phyloP scores from a whole-genome alignment of 164 flowering plant genomes.

The Stephania japonica region DNA sequence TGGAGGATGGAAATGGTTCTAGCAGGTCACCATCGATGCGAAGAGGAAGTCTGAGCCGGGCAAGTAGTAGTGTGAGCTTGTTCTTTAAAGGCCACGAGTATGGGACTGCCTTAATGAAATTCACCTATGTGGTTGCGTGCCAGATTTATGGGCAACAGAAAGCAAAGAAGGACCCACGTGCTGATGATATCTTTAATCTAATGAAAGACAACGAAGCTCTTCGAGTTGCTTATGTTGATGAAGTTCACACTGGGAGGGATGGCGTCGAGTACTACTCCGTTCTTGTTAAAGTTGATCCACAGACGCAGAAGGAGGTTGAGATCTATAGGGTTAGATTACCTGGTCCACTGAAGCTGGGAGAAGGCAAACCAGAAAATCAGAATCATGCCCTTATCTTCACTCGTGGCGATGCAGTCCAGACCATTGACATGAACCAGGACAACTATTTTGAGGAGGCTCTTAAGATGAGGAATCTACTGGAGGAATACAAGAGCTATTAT shows the following conservation, averaged over 20 bases:
- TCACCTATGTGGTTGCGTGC: slow-evolving; percentile 82
- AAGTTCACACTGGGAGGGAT: slow-evolving; percentile 55
- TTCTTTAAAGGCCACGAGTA: slow-evolving; percentile 68
- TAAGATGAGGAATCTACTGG: slow-evolving; percentile 86
- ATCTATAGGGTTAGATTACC: slow-evolving; percentile 79
- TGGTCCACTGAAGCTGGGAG: slow-evolving; percentile 86
- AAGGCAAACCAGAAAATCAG: slow-evolving; percentile 97
- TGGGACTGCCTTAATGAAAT: slow-evolving; percentile 80
- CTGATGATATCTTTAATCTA: slow-evolving; percentile 68
- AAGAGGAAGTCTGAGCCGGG: slow-evolving; percentile 32
- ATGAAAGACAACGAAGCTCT: slow-evolving; percentile 89
- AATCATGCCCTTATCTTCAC: slow-evolving; percentile 94
- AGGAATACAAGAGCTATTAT: slow-evolving; percentile 54
- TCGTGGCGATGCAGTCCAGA: slow-evolving; percentile 90
- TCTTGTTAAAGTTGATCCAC: slow-evolving; percentile 81
- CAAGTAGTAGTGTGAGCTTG: slow-evolving; percentile 45
- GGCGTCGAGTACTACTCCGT: slow-evolving; percentile 75
- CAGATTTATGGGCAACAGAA: slow-evolving; percentile 88
- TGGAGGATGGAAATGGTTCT: slow-evolving; percentile 26
- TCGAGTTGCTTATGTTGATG: slow-evolving; percentile 92
- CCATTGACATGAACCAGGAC: slow-evolving; percentile 98
- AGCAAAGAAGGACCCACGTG: slow-evolving; percentile 51
- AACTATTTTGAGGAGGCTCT: slow-evolving; percentile 93
- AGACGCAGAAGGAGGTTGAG: slow-evolving; percentile 69
- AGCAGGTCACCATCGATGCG: slow-evolving; percentile 21